Base-by-base conservation (phyloP, 208 protist species). In the Leishmania arabica region DNA sequence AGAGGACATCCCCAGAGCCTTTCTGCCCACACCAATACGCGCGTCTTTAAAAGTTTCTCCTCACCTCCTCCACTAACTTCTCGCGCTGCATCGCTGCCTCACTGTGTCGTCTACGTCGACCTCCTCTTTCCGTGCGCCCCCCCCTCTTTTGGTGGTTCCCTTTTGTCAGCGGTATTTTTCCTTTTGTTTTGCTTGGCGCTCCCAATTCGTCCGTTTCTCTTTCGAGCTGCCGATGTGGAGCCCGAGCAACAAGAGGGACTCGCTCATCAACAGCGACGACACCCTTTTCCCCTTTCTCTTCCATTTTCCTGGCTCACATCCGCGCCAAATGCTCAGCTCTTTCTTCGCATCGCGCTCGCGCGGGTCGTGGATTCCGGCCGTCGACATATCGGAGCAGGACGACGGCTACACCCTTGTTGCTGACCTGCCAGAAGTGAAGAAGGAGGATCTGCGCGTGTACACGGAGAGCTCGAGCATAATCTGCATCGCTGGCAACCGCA, bases 341-440 rank as follows among this genome's bases (percentile, higher is more conserved):
- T 93, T 87, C 66, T 89, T 97, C 58, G 70, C 84, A 4, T 89
- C 86, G 1, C 85, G 85, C 51, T 85, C 88, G n/a, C 83, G 86
- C 51, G 91, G 91, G 8, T 91, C 90, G 24, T 96, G 94, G 92
- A 83, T 93, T 49, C 94, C 94, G 3, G 82, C 91, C 51, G 85
- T 96, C 54, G 94, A 97, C 76, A 58, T 97, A 11, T 58, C 87
- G 2, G 91, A 97, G 71, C 89, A 87, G 51, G 77, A 88, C 5
- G 84, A 88, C 66, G 68, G 76, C 72, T 96, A 95, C 87, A 88
- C 82, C 31, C 79, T 97, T 72, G 75, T 92, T 64, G 84, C 87
- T 6, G 92, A 96, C 78, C 54, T 97, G n/a, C 92, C 94, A 1
- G 90, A 92, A 31, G 91, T 97, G 85, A 86, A 78, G 40, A 94